Evolutionary conservation across 2,329 filamentous ascomycete genomes (phyloP), one percentile per base, ranked within the genome.

Genomic region (Trichoderma lentiforme): DNA sequence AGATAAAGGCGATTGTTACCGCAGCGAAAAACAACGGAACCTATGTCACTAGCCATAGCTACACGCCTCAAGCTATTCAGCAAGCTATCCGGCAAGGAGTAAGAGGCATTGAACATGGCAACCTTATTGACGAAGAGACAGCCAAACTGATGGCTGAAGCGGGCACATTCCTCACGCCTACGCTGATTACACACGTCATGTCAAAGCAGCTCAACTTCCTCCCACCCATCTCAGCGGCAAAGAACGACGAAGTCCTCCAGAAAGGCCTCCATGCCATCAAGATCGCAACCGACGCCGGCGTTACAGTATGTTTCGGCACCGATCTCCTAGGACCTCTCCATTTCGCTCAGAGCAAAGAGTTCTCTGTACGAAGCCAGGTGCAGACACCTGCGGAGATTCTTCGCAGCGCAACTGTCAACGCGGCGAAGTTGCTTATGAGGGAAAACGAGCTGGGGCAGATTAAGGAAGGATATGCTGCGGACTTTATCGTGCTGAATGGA

Each of bases 11-110:
- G 12, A 87, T 90, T 65, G 81, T 82, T 3, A 83, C 82, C 26
- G 84, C 85, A 3, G 87, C 87, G 0, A 78, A 76, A 11, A 84
- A 86, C 72, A 79, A 82, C 3, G 83, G 83, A 2, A 88, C 85
- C 0, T 88, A 84, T 74, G 87, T 89, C 3, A 89, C 87, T 0
- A 85, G 85, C 4, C 88, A 90, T 74, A 86, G 86, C 1, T 89
- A 90, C 75, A 89, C 86, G 0, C 82, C 85, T 0, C 76, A 80
- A 57, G 84, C 87, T 0, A 89, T 90, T 47, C 81, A 83, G 3
- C 86, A 88, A 71, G 86, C 86, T 1, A 81, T 90, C 11, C 80
- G 84, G 15, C 85, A 89, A 64, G 88, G 86, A n/a, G 87, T 86
- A 0, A 80, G 75, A n/a, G 86, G 86, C 0, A 89, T 89, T 80